Evolutionary conservation across 768 basidiomycete genomes (phyloP).

Genomic region (Collybia mongolica): DNA sequence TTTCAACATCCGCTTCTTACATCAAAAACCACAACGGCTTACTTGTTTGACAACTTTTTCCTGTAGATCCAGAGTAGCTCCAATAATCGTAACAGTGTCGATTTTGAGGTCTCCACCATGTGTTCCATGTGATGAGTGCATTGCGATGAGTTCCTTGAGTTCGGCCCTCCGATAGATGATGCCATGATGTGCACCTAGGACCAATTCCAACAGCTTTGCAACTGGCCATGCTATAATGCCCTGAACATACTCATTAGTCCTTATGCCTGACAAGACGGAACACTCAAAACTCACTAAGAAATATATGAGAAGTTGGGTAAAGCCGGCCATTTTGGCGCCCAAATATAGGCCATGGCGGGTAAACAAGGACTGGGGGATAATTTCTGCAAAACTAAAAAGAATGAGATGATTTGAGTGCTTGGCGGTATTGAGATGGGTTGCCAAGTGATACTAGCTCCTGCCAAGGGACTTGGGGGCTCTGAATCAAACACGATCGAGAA

Average conservation of each 20-base stretch:
- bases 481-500: not conserved
- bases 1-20: not conserved
- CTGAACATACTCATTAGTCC: constrained; percentile 30
- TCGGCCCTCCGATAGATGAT: constrained; percentile 88
- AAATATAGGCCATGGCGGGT: constrained; percentile 88
- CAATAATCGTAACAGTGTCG: constrained; percentile 89
- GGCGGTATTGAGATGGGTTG: constrained; percentile 1
- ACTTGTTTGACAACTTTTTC: constrained; percentile 79
- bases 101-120: constrained; percentile 84
- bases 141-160: constrained; percentile 86
- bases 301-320: constrained; percentile 69
- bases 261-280: not conserved
- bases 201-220: constrained; percentile 76
- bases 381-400: constrained; percentile 73
- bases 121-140: constrained; percentile 72
- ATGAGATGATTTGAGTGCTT: constrained; percentile 6
- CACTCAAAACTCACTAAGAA: constrained; percentile 46
- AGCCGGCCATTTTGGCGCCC: constrained; percentile 82
- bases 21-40: constrained; percentile 4
- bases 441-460: not conserved
- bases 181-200: constrained; percentile 82
- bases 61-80: constrained; percentile 85
- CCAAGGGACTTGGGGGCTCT: not conserved
- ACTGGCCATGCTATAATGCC: constrained; percentile 82
- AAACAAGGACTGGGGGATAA: constrained; percentile 92